Evolutionary conservation across 1,284 basidiomycete species (phyloP).

Genomic region (Pyrrhoderma noxium): DNA sequence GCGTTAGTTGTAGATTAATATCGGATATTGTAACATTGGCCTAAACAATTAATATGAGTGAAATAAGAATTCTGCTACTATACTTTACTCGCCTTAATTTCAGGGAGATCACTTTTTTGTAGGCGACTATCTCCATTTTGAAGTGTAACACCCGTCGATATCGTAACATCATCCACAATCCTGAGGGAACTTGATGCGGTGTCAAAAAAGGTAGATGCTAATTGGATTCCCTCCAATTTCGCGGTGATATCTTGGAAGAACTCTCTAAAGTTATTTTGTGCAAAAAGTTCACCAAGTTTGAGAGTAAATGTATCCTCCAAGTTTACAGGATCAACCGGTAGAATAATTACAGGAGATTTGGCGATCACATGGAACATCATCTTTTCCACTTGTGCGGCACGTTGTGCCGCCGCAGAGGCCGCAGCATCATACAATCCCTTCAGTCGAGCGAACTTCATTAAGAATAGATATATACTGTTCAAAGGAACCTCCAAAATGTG

Average conservation of each 20-base stretch:
- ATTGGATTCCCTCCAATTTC: conserved; percentile 79
- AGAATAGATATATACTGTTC: conserved; percentile 79
- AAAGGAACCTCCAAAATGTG: conserved; percentile 87
- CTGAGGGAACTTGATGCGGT: conserved; percentile 56
- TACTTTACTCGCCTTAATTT: conserved; percentile 52
- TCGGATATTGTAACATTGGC: conserved; percentile 78
- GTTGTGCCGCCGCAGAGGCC: conserved; percentile 86
- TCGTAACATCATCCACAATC: conserved; percentile 89
- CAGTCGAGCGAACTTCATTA: conserved; percentile 82
- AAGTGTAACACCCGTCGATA: conserved; percentile 70
- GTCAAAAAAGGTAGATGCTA: conserved; percentile 63
- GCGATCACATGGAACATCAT: conserved; percentile 91
- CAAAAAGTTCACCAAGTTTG: conserved; percentile 85
- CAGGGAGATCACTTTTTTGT: conserved; percentile 47
- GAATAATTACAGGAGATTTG: conserved; percentile 89
- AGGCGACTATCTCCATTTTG: conserved; percentile 45
- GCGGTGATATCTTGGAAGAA: conserved; percentile 62
- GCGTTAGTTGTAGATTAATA: conserved; percentile 83
- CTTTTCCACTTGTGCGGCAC: conserved; percentile 80
- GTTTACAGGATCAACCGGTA: conserved; percentile 66
- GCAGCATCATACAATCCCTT: conserved; percentile 97
- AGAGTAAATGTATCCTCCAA: conserved; percentile 72
- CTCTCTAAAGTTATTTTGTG: conserved; percentile 73
- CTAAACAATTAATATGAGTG: conserved; percentile 31
- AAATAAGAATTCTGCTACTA: neutral